A percentile compares a stretch with the other conserved stretches of the same genome.
Evolutionary conservation across 2,329 filamentous ascomycete genomes (phyloP).

Genomic region (Curvularia spicifera): DNA sequence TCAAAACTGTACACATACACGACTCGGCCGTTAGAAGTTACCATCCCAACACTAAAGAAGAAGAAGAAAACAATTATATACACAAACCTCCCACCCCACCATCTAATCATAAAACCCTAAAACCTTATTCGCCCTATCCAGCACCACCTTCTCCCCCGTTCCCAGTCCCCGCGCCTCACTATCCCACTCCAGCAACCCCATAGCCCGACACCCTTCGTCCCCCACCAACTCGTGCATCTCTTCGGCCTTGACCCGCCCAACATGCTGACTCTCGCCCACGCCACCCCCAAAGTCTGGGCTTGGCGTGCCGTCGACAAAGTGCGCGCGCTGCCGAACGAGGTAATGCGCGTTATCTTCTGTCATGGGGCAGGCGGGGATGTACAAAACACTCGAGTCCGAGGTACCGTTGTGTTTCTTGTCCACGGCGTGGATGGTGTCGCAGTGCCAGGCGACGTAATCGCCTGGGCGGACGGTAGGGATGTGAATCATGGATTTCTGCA

Average conservation of each 20-base stretch:
- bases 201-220: conserved; percentile 59
- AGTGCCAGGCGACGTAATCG: conserved; percentile 81
- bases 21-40: too few species aligned
- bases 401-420: conserved; percentile 76
- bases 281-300: conserved; percentile 63
- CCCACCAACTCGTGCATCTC: conserved; percentile 51
- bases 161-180: conserved; percentile 55
- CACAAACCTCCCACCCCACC: background rate
- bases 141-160: conserved; percentile 58
- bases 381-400: conserved; percentile 81
- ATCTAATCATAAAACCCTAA: conserved; percentile 56
- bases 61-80: background rate
- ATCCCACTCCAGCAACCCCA: conserved; percentile 62
- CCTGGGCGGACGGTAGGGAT: conserved; percentile 72
- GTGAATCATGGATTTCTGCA: conserved; percentile 73
- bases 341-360: conserved; percentile 77
- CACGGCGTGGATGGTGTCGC: conserved; percentile 81
- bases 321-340: conserved; percentile 71
- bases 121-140: conserved; percentile 62
- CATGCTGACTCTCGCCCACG: conserved; percentile 64
- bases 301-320: conserved; percentile 67
- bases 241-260: conserved; percentile 50
- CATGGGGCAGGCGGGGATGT: conserved; percentile 85
- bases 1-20: too few species aligned
- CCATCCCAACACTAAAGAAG: too few species aligned